Evolutionary conservation across 331 rosid species (phyloP).

Genomic region (Stylosanthes scabra): DNA sequence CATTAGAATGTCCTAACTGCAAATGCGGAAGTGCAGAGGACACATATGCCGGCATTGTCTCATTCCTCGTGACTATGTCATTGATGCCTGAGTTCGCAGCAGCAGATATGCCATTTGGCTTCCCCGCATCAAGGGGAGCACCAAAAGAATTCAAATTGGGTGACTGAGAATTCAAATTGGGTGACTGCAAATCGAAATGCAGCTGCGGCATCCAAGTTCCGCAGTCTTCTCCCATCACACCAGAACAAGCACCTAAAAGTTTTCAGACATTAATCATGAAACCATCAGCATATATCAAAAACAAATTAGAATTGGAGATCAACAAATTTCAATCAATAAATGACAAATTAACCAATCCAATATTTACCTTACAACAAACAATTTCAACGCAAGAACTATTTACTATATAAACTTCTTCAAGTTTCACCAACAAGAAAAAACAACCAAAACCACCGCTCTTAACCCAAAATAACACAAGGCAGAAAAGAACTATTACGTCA

Average conservation of each 20-base stretch:
- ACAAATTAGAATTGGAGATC: not conserved
- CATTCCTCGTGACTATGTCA: slow-evolving; percentile 41
- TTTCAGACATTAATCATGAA: slow-evolving; percentile 12
- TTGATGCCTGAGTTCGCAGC: slow-evolving; percentile 45
- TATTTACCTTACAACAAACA: slow-evolving; percentile 67
- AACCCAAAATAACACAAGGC: slow-evolving; percentile 50
- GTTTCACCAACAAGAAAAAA: slow-evolving; percentile 63
- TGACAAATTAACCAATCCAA: slow-evolving; percentile 4
- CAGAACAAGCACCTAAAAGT: slow-evolving; percentile 62
- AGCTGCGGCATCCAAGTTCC: slow-evolving; percentile 58
- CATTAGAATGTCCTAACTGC: slow-evolving; percentile 56
- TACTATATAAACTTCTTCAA: slow-evolving; percentile 50
- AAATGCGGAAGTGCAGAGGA: slow-evolving; percentile 54
- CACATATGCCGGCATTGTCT: slow-evolving; percentile 45
- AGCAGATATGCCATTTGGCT: slow-evolving; percentile 50
- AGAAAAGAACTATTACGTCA: slow-evolving; percentile 68
- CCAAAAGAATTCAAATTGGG: slow-evolving; percentile 47
- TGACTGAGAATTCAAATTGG: too few species aligned
- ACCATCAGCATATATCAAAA: not conserved
- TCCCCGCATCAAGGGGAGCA: slow-evolving; percentile 56
- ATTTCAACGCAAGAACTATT: slow-evolving; percentile 56
- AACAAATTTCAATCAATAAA: not conserved
- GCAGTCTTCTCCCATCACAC: slow-evolving; percentile 80
- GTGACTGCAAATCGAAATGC: slow-evolving; percentile 61
- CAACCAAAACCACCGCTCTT: slow-evolving; percentile 65